Evolutionary conservation across 2,329 filamentous ascomycete genomes (phyloP), one percentile per base, ranked within the genome.

Genomic region (Phoma sp.): DNA sequence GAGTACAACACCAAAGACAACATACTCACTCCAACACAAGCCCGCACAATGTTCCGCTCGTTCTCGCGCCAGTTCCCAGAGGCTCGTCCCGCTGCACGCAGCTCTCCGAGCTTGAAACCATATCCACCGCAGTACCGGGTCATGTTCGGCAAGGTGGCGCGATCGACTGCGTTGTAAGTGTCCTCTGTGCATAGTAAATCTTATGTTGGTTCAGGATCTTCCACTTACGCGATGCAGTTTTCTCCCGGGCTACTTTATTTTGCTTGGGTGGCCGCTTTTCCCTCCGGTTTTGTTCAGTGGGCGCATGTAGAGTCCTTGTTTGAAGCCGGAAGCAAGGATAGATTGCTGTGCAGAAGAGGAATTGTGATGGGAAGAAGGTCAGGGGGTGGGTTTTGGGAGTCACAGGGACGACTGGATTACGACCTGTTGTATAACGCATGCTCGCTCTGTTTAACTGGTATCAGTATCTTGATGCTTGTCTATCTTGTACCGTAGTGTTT

Each of bases 191-290:
- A n/a, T n/a, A n/a, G n/a, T n/a, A n/a, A n/a, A n/a, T n/a, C n/a
- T n/a, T n/a, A n/a, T n/a, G n/a, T n/a, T n/a, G n/a, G n/a, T n/a
- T n/a, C n/a, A n/a, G n/a, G n/a, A n/a, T n/a, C n/a, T n/a, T n/a
- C n/a, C 8, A 17, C 35, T 45, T 22, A 45, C 4, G 8, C 10
- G 2, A 3, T 1, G 13, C 10, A 55, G 53, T 19, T 56, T 51
- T 27, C 31, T 51, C 0, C 53, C 47, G 0, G 43, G 41, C 7
- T 56, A 56, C 25, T 32, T 43, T 3, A 31, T 47, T 10, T 25
- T 56, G 3, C 25, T 56, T 1, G 53, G 53, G 2, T 56, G 53
- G 53, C 53, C 53, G 3, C 41, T 56, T 2, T 33, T 56, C n/a
- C 53, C 53, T 8, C 53, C 43, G 5, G 6, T 51, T n/a, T n/a